These are phyloP conservation scores for Echium plantagineum DNA, from an alignment of 257 asterid genomes.

Conservation along the genomic window DNA sequence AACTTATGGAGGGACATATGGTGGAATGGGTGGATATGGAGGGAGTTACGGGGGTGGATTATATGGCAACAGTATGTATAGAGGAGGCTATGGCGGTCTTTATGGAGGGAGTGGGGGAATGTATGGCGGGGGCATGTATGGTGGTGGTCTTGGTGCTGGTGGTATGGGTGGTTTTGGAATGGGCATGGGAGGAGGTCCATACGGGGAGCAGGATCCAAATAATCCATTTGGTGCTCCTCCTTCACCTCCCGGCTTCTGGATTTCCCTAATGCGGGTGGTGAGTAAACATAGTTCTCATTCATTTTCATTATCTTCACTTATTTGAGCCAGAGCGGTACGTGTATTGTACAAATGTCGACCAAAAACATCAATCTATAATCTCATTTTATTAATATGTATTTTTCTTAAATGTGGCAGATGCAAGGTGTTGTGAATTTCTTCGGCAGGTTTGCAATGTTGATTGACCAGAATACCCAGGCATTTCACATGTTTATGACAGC, in stretches of 20 bases:
- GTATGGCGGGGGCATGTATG: constrained; percentile 83
- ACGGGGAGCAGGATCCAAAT: constrained; percentile 85
- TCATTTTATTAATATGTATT: constrained; percentile 2
- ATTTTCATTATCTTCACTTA: not conserved
- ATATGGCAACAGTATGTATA: constrained; percentile 77
- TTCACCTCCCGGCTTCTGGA: constrained; percentile 84
- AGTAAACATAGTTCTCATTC: not conserved
- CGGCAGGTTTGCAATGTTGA: constrained; percentile 73
- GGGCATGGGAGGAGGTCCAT: constrained; percentile 68
- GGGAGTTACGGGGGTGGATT: constrained; percentile 63
- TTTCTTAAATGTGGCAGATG: constrained; percentile 44
- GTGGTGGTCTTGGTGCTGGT: constrained; percentile 65
- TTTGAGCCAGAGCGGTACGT: not conserved
- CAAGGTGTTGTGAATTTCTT: constrained; percentile 83
- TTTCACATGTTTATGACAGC: constrained; percentile 79
- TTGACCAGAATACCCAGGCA: constrained; percentile 95
- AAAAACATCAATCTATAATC: not conserved
- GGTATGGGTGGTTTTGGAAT: constrained; percentile 28
- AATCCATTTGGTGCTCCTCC: constrained; percentile 82
- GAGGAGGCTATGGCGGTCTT: constrained; percentile 80
- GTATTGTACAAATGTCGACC: not conserved
- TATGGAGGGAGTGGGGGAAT: constrained; percentile 50
- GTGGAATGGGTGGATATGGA: constrained; percentile 34
- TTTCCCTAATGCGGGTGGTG: constrained; percentile 91
- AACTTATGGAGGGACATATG: constrained; percentile 37